Evolutionary conservation across 306 rosid genomes (phyloP), one percentile per base, ranked within the genome.

Genomic region (Glycine soja): DNA sequence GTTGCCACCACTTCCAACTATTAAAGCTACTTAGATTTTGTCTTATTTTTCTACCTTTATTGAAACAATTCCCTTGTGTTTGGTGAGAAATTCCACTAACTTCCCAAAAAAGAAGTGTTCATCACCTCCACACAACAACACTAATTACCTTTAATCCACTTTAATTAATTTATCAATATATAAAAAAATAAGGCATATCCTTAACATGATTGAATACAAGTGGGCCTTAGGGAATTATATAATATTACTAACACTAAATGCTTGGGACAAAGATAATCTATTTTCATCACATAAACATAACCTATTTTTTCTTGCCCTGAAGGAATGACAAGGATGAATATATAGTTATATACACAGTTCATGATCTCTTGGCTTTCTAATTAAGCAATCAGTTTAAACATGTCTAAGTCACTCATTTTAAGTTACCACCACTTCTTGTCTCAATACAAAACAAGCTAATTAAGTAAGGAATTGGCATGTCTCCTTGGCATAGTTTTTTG

Each of bases 181-280:
- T 16, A 52, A 12, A 18, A 34, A 43, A 51, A n/a, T 53, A 75
- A 32, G 65, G 40, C 65, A 74, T 62, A 68, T 73, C 81, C 75
- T 71, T 12, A 36, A 56, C 75, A 82, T 80, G 87, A 80, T 85
- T 81, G 76, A 75, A 71, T 70, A 81, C 76, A 72, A 74, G 89
- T 89, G 92, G 92, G 86, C 83, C 85, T 82, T 73, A 72, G 65
- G 64, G 56, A 77, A 48, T 78, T 67, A 52, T 80, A 73, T 70
- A 72, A 85, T 87, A 86, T 82, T 64, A 85, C 62, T 52, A 80
- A 85, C 56, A 50, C 75, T 81, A 82, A 52, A 81, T 88, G 82
- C 86, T 85, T 86, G 86, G 79, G 64, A 51, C 71, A 80, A 78
- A 87, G 85, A 88, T 79, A 88, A 86, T 66, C 58, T 80, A 72